Base-by-base conservation (phyloP, 1,284 basidiomycete genomes). In the Apiotrichum veenhuisii region DNA sequence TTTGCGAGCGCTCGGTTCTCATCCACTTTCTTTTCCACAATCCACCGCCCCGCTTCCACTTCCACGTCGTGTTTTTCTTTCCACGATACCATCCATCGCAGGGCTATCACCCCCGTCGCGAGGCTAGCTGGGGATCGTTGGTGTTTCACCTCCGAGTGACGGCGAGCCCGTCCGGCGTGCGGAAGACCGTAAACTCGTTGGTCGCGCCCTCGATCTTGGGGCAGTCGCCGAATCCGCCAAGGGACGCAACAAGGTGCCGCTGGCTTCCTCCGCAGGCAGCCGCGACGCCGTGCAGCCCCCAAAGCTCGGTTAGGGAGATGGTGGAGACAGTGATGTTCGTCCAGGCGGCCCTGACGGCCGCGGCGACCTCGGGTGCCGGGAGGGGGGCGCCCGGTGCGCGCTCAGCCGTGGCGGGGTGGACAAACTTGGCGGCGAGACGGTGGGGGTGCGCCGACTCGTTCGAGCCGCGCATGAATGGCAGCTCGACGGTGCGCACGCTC, bases 221-320 rank as follows among this genome's bases (percentile, higher is more conserved):
- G 50, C 71, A 71, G 58, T 77, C 66, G 1, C 76, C 76, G 56
- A 63, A 73, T n/a, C 76, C 76, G n/a, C 76, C 76, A 17, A 77
- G 63, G 8, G 60, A 63, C 5, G 63, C 62, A 14, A 75, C 71
- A 4, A 77, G 58, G 37, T 66, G 67, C 34, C 76, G 56, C 64
- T 73, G 74, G 38, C 64, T 67, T 1, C 89, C 89, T 18, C 84
- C 86, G 63, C 88, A 90, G n/a, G 81, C 68, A 10, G 76, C 63
- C 0, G 82, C 75, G 40, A 91, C 75, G 7, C 83, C 79, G 7
- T 77, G 75, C 55, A 84, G 80, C 43, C 82, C 85, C 89, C 89
- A 91, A 22, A 91, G 71, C 62, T 89, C 85, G 51, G 84, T 81
- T 60, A 87, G 77, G 58, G 80, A 79, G 36, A 46, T 62, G 34